phyloP scores from a whole-genome alignment of 2,329 filamentous ascomycete genomes.

The Ustulina deusta region DNA sequence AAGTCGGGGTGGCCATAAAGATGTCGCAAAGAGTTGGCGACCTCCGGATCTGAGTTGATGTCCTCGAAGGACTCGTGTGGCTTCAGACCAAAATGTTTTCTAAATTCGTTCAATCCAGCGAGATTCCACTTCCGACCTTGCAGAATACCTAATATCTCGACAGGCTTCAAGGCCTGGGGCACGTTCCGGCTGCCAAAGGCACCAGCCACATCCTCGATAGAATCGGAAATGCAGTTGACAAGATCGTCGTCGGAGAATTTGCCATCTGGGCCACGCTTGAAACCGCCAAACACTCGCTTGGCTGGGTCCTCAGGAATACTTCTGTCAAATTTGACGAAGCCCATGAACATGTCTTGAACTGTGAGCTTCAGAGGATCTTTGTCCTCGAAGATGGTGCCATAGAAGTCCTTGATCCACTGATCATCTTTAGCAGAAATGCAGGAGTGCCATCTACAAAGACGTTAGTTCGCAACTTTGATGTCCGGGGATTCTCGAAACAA shows the following conservation, averaged over 20 bases:
- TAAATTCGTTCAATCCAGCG: slow-evolving; percentile 85
- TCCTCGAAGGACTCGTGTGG: slow-evolving; percentile 83
- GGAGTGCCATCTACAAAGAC: slow-evolving; percentile 71
- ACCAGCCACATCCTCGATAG: slow-evolving; percentile 81
- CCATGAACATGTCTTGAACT: slow-evolving; percentile 70
- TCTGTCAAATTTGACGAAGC: slow-evolving; percentile 72
- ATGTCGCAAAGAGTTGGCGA: slow-evolving; percentile 73
- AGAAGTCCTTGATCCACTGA: slow-evolving; percentile 80
- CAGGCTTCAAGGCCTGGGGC: slow-evolving; percentile 76
- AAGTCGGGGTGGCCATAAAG: slow-evolving; percentile 83
- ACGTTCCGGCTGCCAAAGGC: slow-evolving; percentile 80
- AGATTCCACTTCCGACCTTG: slow-evolving; percentile 82
- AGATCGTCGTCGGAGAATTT: slow-evolving; percentile 82
- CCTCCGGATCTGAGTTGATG: slow-evolving; percentile 81
- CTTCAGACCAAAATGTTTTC: slow-evolving; percentile 83
- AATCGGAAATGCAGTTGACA: slow-evolving; percentile 80
- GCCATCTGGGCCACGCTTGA: slow-evolving; percentile 74
- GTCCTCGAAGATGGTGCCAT: slow-evolving; percentile 68
- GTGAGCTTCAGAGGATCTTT: slow-evolving; percentile 68
- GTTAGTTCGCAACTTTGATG: neutral
- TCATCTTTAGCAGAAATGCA: slow-evolving; percentile 81
- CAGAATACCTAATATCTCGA: slow-evolving; percentile 84
- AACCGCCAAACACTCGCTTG: slow-evolving; percentile 74
- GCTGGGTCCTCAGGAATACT: slow-evolving; percentile 73
- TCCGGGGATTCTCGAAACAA: neutral